Base-by-base conservation (phyloP, 306 rosid genomes). In the Rubus parviflorus region DNA sequence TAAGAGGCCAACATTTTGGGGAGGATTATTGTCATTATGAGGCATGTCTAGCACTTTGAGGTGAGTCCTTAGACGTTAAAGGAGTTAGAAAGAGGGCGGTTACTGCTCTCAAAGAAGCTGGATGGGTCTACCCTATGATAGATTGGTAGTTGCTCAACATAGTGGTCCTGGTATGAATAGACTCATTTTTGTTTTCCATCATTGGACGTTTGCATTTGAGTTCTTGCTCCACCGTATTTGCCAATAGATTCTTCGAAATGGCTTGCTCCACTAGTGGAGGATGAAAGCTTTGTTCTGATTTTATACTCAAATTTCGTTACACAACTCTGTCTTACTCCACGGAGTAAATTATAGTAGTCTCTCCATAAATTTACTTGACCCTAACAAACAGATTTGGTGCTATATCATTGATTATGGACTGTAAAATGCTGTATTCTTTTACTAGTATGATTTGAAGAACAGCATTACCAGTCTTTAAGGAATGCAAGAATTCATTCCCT, bases 1-100 rank as follows among this genome's bases (percentile, higher is more conserved):
- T 65, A 17, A 41, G n/a, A n/a, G n/a, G 25, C 7, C 35, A 9
- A 4, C 7, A 4, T 66, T 53, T 56, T 45, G 40, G 72, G 19
- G 1, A 14, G n/a, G 65, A 72, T 1, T 71, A 35, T 53, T n/a
- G 51, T 37, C 25, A 12, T 40, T 1, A 14, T 70, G 23, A 42
- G 23, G 49, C 71, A 10, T 41, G 9, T 38, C 6, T n/a, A 42
- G 11, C 35, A 15, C 16, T 22, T 3, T 40, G 15, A 7, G 45
- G 47, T 11, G 47, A 35, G 61, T 16, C 2, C 16, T 25, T 12
- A 35, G 61, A 51, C 47, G 5, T 38, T 38, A 71, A 51, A 35
- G 35, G 45, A 48, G 47, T 72, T 52, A 54, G 22, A n/a, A 52
- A 52, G 75, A 51, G 63, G 75, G 64, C 37, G 64, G 75, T 51